Percentiles rank a stretch among this genome's conserved stretches.
Conservation (phyloP, 2,329 filamentous ascomycete species). For the Venturia carpophila region DNA sequence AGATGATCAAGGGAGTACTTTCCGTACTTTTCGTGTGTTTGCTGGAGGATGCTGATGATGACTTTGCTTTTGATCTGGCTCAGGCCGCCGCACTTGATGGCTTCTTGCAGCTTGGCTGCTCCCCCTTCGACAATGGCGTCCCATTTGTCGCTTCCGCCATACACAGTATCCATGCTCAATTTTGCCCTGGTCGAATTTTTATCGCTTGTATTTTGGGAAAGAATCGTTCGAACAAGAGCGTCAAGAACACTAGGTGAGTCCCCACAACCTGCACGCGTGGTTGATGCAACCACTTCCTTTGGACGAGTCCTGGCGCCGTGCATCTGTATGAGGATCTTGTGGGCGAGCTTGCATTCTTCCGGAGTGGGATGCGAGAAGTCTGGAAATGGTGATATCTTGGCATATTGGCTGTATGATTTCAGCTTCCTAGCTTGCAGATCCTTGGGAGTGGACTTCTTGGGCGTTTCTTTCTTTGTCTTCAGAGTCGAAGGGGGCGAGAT, state of each 20-base stretch:
- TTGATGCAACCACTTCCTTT: slow-evolving; percentile 11
- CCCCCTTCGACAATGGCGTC: slow-evolving; percentile 56
- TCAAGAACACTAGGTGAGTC: slow-evolving; percentile 55
- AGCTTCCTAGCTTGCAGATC: slow-evolving; percentile 5
- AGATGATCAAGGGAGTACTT: slow-evolving; percentile 55
- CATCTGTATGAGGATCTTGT: slow-evolving; percentile 10
- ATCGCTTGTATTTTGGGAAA: slow-evolving; percentile 56
- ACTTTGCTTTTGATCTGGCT: slow-evolving; percentile 63
- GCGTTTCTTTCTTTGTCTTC: not conserved
- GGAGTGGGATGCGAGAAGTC: slow-evolving; percentile 15
- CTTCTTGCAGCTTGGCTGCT: slow-evolving; percentile 53
- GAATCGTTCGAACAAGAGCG: slow-evolving; percentile 53
- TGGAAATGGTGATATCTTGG: slow-evolving; percentile 15
- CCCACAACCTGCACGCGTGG: slow-evolving; percentile 52
- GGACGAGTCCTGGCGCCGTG: slow-evolving; percentile 10
- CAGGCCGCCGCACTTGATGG: slow-evolving; percentile 64
- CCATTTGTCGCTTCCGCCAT: slow-evolving; percentile 61
- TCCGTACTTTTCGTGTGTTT: slow-evolving; percentile 43
- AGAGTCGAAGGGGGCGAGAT: not conserved
- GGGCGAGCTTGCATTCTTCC: slow-evolving; percentile 4
- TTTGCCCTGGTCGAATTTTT: slow-evolving; percentile 59
- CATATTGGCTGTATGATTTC: slow-evolving; percentile 8
- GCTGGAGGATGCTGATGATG: slow-evolving; percentile 60
- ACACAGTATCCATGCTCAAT: slow-evolving; percentile 47
- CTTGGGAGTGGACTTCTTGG: not conserved